Conservation (phyloP, 495 filamentous ascomycete species). For the Penicillium bovifimosum region DNA sequence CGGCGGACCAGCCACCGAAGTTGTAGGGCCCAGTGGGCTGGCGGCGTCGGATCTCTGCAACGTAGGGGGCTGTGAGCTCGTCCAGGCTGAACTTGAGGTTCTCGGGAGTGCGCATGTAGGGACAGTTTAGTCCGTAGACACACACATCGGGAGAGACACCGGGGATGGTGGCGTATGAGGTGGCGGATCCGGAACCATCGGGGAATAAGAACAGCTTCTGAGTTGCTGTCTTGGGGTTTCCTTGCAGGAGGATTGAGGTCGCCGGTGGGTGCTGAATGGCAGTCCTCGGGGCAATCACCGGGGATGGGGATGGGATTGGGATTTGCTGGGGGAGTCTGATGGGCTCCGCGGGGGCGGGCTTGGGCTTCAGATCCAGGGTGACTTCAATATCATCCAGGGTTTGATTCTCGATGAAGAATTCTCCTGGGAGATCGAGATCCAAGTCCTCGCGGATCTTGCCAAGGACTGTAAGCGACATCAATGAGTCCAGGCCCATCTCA, state of each 20-base stretch:
- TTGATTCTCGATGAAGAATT: slow-evolving; percentile 55
- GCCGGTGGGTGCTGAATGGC: slow-evolving; percentile 35
- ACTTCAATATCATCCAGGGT: slow-evolving; percentile 53
- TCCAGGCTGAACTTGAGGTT: slow-evolving; percentile 52
- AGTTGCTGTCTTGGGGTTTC: slow-evolving; percentile 38
- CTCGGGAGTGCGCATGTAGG: slow-evolving; percentile 58
- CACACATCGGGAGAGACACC: slow-evolving; percentile 49
- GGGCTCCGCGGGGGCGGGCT: slow-evolving; percentile 22
- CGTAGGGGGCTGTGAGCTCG: slow-evolving; percentile 51
- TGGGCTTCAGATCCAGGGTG: slow-evolving; percentile 36
- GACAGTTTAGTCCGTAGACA: slow-evolving; percentile 60
- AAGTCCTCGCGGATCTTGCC: slow-evolving; percentile 51
- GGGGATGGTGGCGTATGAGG: slow-evolving; percentile 57
- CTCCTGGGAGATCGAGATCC: slow-evolving; percentile 46
- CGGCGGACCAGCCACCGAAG: slow-evolving; percentile 75
- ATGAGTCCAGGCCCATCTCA: slow-evolving; percentile 49
- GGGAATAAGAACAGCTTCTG: slow-evolving; percentile 46
- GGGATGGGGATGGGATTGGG: slow-evolving; percentile 11
- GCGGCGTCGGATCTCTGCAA: slow-evolving; percentile 63
- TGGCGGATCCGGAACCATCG: slow-evolving; percentile 48
- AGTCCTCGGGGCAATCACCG: slow-evolving; percentile 11
- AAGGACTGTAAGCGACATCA: slow-evolving; percentile 47
- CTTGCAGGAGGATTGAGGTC: slow-evolving; percentile 49
- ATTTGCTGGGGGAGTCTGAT: slow-evolving; percentile 19
- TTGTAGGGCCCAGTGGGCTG: slow-evolving; percentile 68